Base-by-base conservation (phyloP, 306 rosid species). In the Dalbergia oliveri region DNA sequence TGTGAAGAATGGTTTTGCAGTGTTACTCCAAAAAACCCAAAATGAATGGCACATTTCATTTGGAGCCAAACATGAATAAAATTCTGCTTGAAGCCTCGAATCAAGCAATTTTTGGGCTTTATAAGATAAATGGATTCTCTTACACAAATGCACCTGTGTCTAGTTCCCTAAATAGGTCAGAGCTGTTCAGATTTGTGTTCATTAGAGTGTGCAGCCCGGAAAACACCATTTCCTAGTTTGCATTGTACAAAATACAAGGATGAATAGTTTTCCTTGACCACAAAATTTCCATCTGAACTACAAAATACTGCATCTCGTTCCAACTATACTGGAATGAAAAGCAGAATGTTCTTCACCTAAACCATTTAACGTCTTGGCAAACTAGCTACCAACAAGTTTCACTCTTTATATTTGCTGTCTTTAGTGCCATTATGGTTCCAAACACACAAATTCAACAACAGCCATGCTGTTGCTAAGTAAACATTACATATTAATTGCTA, bases 31-130 rank as follows among this genome's bases (percentile, higher is more conserved):
- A 45, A 44, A 23, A 69, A 56, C 13, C 13, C 31, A 26, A 2
- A 9, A 5, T 39, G 43, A 50, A 19, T 31, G 70, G 1, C 14
- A 14, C 37, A 54, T 4, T 18, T 76, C 21, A 37, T 77, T 21
- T 35, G 72, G 37, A 81, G 31, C 59, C 68, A 23, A 59, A 34
- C 73, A 49, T 26, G 41, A 73, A 54, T 62, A 4, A 54, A 62
- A 12, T 60, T 82, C 63, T 62, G 57, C 34, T 53, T 31, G 1
- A 39, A 19, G 43, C 21, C 45, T 64, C 16, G 0, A 39, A 19
- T 59, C 21, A 9, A n/a, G 7, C 60, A 54, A 54, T 54, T 23
- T 9, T 77, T 58, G 5, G 11, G 47, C 18, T 71, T 33, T 71
- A 6, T 14, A 33, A 37, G 7, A 37, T 33, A 11, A 14, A 15